phyloP scores from a whole-genome alignment of 306 rosid genomes.

The Malus sieversii region DNA sequence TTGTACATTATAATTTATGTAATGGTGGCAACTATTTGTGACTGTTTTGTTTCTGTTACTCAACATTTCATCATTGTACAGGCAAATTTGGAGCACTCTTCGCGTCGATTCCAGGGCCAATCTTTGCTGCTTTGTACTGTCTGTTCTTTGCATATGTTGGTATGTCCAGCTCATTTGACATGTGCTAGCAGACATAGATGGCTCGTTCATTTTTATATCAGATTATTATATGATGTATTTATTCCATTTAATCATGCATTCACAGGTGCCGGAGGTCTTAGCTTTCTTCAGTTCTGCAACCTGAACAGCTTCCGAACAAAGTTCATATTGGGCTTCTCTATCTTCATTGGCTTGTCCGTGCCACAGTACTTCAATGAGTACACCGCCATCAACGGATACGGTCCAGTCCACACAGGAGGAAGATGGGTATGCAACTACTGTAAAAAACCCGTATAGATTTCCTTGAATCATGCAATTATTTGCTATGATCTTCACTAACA shows the following conservation, averaged over 20 bases:
- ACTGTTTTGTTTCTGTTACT: neutral
- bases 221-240: neutral
- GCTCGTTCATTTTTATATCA: neutral
- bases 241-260: neutral
- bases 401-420: conserved; percentile 80
- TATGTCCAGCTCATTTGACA: conserved; percentile 29
- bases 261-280: conserved; percentile 73
- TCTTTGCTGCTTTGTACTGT: conserved; percentile 88
- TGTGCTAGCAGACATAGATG: neutral
- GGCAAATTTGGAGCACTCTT: conserved; percentile 98
- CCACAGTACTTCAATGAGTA: conserved; percentile 97
- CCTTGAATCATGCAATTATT: neutral
- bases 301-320: conserved; percentile 87
- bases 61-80: conserved; percentile 19
- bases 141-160: conserved; percentile 95
- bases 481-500: neutral
- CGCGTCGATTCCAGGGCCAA: conserved; percentile 89
- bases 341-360: conserved; percentile 86
- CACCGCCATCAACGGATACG: conserved; percentile 66
- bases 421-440: conserved; percentile 73
- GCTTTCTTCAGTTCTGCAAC: conserved; percentile 96
- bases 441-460: neutral
- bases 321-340: conserved; percentile 79
- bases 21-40: neutral
- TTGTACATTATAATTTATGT: neutral